Base-by-base conservation (phyloP, 2,329 filamentous ascomycete genomes). In the Phyllachora maydis region DNA sequence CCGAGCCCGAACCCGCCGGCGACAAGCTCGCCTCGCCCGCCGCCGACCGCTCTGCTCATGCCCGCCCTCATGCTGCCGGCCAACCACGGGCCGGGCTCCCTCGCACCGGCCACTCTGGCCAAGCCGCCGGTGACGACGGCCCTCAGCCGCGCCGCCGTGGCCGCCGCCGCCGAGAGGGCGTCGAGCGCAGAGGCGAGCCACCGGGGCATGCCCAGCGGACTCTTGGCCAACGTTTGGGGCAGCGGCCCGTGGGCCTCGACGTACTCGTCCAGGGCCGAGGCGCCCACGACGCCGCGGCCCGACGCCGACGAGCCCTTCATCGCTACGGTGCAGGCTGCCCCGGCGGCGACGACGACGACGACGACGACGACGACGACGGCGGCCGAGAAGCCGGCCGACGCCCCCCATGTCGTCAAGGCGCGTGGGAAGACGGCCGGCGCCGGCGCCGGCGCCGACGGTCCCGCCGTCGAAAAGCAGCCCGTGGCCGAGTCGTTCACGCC, bases 191-290 rank as follows among this genome's bases (percentile, higher is more conserved):
- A 69, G n/a, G 65, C 56, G 22, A 60, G 60, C n/a, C n/a, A n/a
- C n/a, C 66, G 74, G 19, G 65, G 65, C 12, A 67, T 92, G 47
- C 79, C 83, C 1, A 77, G 76, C 23, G 81, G 79, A 9, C 69
- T 93, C 30, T 66, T 92, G 54, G 83, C 83, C 16, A 95, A 95
- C 42, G 64, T 90, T 26, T 95, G 85, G 85, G 85, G 85, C 23
- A 90, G 72, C 38, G 75, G 69, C 27, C 72, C 82, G 22, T 92
- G 82, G 78, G 47, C 42, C 20, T 36, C 41, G 1, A 36, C 44
- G 16, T 47, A 47, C 26, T 35, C 35, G 6, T 32, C 38, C 7
- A 30, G 32, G 7, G 35, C 36, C 5, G 35, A 32, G 6, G 32
- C 36, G 9, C 31, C 31, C 7, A 29, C 22, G 11, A 37, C 29